Conservation (phyloP, 192 early-diverging fungal species). For the Gaertneriomyces sp. region DNA sequence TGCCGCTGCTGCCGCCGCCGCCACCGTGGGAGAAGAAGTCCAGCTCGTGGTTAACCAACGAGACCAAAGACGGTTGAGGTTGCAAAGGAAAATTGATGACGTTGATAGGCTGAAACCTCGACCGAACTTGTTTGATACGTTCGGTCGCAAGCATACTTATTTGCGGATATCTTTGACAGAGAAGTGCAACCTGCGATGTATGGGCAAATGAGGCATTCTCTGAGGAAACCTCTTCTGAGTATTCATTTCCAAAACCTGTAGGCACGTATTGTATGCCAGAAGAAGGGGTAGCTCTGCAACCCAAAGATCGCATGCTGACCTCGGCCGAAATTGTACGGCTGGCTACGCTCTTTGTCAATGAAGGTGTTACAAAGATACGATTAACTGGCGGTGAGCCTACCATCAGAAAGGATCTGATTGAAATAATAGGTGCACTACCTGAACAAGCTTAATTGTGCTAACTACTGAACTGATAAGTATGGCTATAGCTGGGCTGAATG, state of each 20-base stretch:
- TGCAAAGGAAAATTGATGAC: no score
- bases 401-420: constrained; percentile 82
- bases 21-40: no score
- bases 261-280: constrained; percentile 97
- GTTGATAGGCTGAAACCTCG: background rate
- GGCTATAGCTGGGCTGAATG: constrained; percentile 59
- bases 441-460: background rate
- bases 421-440: constrained; percentile 65
- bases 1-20: no score
- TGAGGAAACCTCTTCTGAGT: background rate
- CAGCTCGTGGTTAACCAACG: no score
- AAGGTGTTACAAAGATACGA: constrained; percentile 91
- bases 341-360: constrained; percentile 76
- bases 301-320: constrained; percentile 66
- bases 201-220: background rate
- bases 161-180: constrained; percentile 93
- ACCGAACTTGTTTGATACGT: constrained; percentile 56
- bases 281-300: constrained; percentile 66
- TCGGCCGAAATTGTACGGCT: constrained; percentile 78
- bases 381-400: constrained; percentile 97
- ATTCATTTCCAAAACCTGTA: constrained; percentile 16
- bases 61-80: no score
- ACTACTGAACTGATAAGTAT: no score
- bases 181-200: constrained; percentile 90
- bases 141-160: constrained; percentile 87